phyloP scores from a whole-genome alignment of 805 yeast genomes.

The Nakazawaea ishiwadae region DNA sequence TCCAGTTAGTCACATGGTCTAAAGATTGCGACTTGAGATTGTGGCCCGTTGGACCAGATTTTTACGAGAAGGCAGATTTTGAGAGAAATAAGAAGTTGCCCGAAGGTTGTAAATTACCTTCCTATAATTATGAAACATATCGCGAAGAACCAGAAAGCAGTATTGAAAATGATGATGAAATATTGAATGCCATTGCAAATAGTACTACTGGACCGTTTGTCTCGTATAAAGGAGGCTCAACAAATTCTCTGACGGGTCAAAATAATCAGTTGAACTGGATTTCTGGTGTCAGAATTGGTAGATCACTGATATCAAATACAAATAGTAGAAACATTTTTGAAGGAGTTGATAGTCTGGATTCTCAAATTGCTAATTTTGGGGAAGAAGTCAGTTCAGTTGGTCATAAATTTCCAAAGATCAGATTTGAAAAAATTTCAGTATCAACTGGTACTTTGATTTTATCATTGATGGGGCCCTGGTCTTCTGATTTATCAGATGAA shows the following conservation, averaged over 20 bases:
- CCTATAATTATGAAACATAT: slow-evolving; percentile 36
- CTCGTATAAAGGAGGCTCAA: slow-evolving; percentile 26
- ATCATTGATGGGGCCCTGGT: slow-evolving; percentile 81
- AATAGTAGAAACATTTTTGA: slow-evolving; percentile 18
- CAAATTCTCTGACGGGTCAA: slow-evolving; percentile 17
- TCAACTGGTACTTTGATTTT: slow-evolving; percentile 76
- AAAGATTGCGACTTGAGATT: slow-evolving; percentile 78
- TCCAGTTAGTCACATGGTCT: slow-evolving; percentile 92
- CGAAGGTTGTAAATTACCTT: slow-evolving; percentile 28
- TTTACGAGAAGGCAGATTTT: slow-evolving; percentile 43
- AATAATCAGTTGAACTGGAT: slow-evolving; percentile 79
- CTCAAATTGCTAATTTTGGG: slow-evolving; percentile 62
- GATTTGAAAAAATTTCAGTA: slow-evolving; percentile 84
- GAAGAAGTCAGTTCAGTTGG: slow-evolving; percentile 90
- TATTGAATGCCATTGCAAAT: slow-evolving; percentile 11
- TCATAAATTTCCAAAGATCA: slow-evolving; percentile 79
- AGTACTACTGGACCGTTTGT: slow-evolving; percentile 14
- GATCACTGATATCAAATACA: slow-evolving; percentile 34
- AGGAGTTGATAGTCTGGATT: slow-evolving; percentile 12
- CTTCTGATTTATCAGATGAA: slow-evolving; percentile 26
- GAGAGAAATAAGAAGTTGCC: slow-evolving; percentile 31
- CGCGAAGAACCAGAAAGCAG: slow-evolving; percentile 42
- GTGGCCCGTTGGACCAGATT: slow-evolving; percentile 62
- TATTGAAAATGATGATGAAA: slow-evolving; percentile 3
- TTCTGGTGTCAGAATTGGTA: slow-evolving; percentile 81